Evolutionary conservation across 2,329 filamentous ascomycete genomes (phyloP), one percentile per base, ranked within the genome.

Genomic region (Fusarium sp.): DNA sequence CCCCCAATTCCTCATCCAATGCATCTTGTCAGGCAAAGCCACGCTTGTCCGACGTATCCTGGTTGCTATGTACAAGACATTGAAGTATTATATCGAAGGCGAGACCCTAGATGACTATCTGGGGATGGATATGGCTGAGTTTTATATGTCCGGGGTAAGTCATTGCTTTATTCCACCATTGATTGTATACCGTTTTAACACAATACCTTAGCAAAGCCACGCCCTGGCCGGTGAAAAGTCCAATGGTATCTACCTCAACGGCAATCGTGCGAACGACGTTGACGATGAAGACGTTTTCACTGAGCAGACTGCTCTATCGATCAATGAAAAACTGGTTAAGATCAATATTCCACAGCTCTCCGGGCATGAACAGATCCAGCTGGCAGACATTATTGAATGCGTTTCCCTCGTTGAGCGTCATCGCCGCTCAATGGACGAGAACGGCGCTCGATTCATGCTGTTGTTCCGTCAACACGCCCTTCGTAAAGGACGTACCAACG

Each of bases 1-100:
- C 75, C 96, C 96, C 0, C 94, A 97, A 75, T 93, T 97, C 62
- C 81, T 98, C 27, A 92, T 92, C 55, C 93, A 98, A 78, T 95
- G 92, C 74, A 93, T 97, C 40, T 84, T 97, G 27, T 87, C 90
- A 22, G 95, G 94, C 1, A 97, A 97, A 77, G 86, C 87, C 34
- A 78, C 81, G 6, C 79, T 94, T 8, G 93, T 96, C 4, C 91
- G 94, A 71, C 85, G 85, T 12, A 89, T 97, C 12, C 80, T 98
- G 29, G 83, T 92, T 54, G 88, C 88, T 8, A 82, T 99, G 24
- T 86, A 94, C 74, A 88, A 90, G 73, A 91, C 88, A 16, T 82
- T 99, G 53, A 97, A 94, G 75, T 97, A 93, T 71, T 93, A 92
- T 79, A 89, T 91, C 0, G 90, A 94, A 68, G 94, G 93, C 6